Percentiles rank a stretch among this genome's conserved stretches.
phyloP scores from a whole-genome alignment of 2,329 filamentous ascomycete genomes.

The Phialemoniopsis sp. region DNA sequence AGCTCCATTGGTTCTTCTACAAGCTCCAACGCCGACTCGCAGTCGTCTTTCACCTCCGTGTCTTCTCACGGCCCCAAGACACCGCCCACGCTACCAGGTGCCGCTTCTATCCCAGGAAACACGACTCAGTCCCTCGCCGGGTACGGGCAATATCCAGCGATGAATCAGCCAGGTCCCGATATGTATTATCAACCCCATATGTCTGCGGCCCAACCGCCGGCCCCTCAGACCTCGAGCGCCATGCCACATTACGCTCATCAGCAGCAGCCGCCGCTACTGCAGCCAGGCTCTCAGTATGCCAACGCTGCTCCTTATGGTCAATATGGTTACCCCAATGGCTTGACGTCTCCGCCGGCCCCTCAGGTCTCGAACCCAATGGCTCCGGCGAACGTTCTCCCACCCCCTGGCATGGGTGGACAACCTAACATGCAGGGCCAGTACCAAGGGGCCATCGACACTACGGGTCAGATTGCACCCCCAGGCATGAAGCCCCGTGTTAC shows the following conservation, averaged over 20 bases:
- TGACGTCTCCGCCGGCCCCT: constrained; percentile 75
- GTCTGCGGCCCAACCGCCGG: constrained; percentile 70
- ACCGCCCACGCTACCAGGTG: constrained; percentile 54
- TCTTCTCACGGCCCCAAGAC: constrained; percentile 68
- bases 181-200: constrained; percentile 83
- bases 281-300: constrained; percentile 69
- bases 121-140: constrained; percentile 29
- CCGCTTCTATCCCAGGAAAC: constrained; percentile 35
- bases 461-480: constrained; percentile 86
- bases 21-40: constrained; percentile 46
- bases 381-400: constrained; percentile 61
- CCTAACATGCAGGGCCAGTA: constrained; percentile 53
- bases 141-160: constrained; percentile 49
- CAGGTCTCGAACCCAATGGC: constrained; percentile 67
- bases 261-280: constrained; percentile 72
- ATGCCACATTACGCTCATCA: constrained; percentile 71
- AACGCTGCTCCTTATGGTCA: constrained; percentile 56
- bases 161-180: constrained; percentile 80
- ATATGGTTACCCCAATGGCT: constrained; percentile 72
- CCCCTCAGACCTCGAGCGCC: constrained; percentile 68
- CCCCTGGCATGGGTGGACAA: constrained; percentile 50
- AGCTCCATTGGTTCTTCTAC: constrained; percentile 65
- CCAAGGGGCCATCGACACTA: constrained; percentile 63
- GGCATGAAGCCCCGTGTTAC: constrained; percentile 97
- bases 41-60: constrained; percentile 50